Conservation (phyloP, 768 basidiomycete species). For the Serendipita sp. region DNA sequence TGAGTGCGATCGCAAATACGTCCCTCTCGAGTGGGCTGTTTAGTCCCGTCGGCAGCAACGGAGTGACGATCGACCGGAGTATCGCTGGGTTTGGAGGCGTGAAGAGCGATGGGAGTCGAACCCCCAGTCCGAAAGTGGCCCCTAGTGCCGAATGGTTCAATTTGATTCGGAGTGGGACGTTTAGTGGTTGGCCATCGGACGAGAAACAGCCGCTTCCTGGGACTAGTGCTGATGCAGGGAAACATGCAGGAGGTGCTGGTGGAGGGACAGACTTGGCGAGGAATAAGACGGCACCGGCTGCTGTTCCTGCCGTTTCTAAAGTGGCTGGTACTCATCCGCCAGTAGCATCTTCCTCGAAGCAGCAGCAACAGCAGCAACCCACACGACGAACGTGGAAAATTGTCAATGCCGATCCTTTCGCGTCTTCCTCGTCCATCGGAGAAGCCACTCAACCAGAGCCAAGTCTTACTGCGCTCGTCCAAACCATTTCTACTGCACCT, state of each 20-base stretch:
- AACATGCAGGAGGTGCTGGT: neutral
- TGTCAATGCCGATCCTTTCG: neutral
- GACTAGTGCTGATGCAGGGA: too few relatives aligned
- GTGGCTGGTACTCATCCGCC: neutral
- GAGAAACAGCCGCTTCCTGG: too few relatives aligned
- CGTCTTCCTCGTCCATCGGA: neutral
- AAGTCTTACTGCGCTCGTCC: too few relatives aligned
- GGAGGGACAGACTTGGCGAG: neutral
- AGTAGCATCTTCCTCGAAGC: neutral
- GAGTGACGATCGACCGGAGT: neutral
- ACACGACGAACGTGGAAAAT: neutral
- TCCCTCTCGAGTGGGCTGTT: neutral
- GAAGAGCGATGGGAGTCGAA: neutral
- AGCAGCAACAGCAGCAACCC: neutral
- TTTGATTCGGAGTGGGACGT: neutral
- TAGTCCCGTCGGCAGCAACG: neutral
- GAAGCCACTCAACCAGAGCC: neutral
- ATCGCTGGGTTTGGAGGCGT: neutral
- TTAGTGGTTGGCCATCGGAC: neutral
- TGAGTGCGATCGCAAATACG: neutral
- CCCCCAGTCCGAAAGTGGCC: slow-evolving; percentile 3
- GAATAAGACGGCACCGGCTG: neutral
- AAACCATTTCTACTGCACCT: too few relatives aligned
- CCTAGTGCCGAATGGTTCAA: slow-evolving; percentile 5
- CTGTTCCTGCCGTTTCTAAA: neutral